Evolutionary conservation across 1,284 basidiomycete species (phyloP).

Genomic region (Rhizoctonia solani): DNA sequence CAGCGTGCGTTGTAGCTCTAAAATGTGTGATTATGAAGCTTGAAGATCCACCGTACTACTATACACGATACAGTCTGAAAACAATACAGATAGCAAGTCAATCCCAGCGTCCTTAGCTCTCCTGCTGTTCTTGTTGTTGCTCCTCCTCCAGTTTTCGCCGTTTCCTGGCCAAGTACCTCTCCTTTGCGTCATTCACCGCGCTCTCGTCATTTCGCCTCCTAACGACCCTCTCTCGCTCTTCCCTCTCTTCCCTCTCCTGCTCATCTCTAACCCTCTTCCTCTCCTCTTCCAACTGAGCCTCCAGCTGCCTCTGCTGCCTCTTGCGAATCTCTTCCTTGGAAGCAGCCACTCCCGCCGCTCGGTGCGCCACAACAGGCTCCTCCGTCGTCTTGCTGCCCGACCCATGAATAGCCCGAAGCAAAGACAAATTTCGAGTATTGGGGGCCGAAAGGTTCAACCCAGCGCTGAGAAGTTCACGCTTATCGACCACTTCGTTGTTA

Average conservation of each 20-base stretch:
- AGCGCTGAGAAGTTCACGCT: conserved; percentile 86
- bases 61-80: not conserved
- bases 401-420: conserved; percentile 42
- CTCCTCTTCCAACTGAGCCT: conserved; percentile 74
- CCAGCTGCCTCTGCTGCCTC: conserved; percentile 72
- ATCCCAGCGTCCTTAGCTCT: not conserved
- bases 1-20: not conserved
- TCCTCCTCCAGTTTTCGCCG: conserved; percentile 69
- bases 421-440: conserved; percentile 64
- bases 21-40: not conserved
- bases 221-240: conserved; percentile 47
- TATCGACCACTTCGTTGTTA: conserved; percentile 96
- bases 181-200: conserved; percentile 71
- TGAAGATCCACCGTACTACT: not conserved
- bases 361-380: conserved; percentile 55
- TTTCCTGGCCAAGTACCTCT: conserved; percentile 80
- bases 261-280: conserved; percentile 56
- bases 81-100: not conserved
- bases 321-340: conserved; percentile 78
- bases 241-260: conserved; percentile 49
- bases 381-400: conserved; percentile 47
- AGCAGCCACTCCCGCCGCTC: conserved; percentile 80
- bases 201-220: conserved; percentile 65
- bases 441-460: conserved; percentile 89
- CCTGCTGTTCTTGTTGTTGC: not conserved